These are phyloP conservation scores for Alternaria novae-zelandiae DNA, from an alignment of 2,329 filamentous ascomycete species.

Conservation along the genomic window DNA sequence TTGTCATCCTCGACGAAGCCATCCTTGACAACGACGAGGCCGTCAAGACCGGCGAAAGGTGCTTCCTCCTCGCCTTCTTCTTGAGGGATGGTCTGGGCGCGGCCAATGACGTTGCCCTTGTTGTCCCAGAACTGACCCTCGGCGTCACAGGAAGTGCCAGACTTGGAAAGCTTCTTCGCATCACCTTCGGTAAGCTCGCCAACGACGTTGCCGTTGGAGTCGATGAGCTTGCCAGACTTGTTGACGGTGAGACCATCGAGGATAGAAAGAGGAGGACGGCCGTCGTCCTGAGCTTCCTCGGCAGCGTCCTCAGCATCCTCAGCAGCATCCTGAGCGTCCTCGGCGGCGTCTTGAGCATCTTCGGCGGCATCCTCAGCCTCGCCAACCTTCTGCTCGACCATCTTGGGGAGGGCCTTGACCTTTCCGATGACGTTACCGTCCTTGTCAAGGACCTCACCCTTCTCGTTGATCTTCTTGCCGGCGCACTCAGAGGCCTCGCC, in stretches of 20 bases:
- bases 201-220: constrained; percentile 54
- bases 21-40: constrained; percentile 57
- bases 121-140: constrained; percentile 62
- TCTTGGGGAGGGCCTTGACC: constrained; percentile 60
- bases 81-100: constrained; percentile 55
- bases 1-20: constrained; percentile 59
- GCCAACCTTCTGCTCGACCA: constrained; percentile 44
- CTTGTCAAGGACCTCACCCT: constrained; percentile 70
- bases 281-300: constrained; percentile 41
- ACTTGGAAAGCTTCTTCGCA: constrained; percentile 60
- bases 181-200: constrained; percentile 59
- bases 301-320: constrained; percentile 41
- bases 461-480: constrained; percentile 68
- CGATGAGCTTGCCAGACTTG: constrained; percentile 59
- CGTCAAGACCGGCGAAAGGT: constrained; percentile 59
- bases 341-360: constrained; percentile 26
- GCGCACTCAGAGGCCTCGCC: constrained; percentile 68
- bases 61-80: constrained; percentile 58
- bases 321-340: constrained; percentile 42
- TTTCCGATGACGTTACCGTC: constrained; percentile 69
- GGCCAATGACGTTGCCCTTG: constrained; percentile 60
- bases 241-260: constrained; percentile 59
- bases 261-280: constrained; percentile 56
- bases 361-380: constrained; percentile 39
- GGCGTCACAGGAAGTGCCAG: constrained; percentile 52